A percentile compares a stretch with the other conserved stretches of the same genome.
Evolutionary conservation across 2,329 filamentous ascomycete species (phyloP).

Genomic region (Helminthosporium solani): DNA sequence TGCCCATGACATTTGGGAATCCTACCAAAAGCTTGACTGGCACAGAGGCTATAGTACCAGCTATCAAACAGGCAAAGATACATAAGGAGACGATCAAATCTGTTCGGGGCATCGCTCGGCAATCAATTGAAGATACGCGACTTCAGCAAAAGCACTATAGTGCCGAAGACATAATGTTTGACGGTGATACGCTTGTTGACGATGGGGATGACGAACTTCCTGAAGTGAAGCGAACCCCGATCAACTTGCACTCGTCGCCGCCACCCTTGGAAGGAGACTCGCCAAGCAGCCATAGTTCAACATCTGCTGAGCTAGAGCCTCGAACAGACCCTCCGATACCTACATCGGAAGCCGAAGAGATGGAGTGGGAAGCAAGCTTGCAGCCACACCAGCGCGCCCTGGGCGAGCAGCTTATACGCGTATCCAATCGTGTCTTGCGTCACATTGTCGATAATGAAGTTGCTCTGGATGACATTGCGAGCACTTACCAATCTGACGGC

Average conservation of each 20-base stretch:
- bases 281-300: slow-evolving; percentile 30
- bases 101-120: slow-evolving; percentile 4
- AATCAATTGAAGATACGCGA: slow-evolving; percentile 11
- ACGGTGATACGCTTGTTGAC: slow-evolving; percentile 28
- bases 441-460: slow-evolving; percentile 52
- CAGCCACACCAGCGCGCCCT: slow-evolving; percentile 43
- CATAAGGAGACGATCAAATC: slow-evolving; percentile 2
- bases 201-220: slow-evolving; percentile 10
- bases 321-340: slow-evolving; percentile 18
- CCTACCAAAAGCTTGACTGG: background rate
- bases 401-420: slow-evolving; percentile 41
- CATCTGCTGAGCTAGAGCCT: slow-evolving; percentile 22
- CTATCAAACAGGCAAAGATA: background rate
- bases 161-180: slow-evolving; percentile 8
- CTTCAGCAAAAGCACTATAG: background rate
- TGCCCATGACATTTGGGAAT: background rate
- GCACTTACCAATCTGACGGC: slow-evolving; percentile 48
- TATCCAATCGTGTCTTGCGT: slow-evolving; percentile 46
- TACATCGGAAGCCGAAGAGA: slow-evolving; percentile 30
- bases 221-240: slow-evolving; percentile 9
- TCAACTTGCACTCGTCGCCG: slow-evolving; percentile 25
- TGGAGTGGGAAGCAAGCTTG: slow-evolving; percentile 43
- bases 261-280: slow-evolving; percentile 12
- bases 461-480: slow-evolving; percentile 46
- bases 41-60: background rate